Evolutionary conservation across 768 basidiomycete species (phyloP), one percentile per base, ranked within the genome.

Genomic region (Cystobasidiopsis lactophilus): DNA sequence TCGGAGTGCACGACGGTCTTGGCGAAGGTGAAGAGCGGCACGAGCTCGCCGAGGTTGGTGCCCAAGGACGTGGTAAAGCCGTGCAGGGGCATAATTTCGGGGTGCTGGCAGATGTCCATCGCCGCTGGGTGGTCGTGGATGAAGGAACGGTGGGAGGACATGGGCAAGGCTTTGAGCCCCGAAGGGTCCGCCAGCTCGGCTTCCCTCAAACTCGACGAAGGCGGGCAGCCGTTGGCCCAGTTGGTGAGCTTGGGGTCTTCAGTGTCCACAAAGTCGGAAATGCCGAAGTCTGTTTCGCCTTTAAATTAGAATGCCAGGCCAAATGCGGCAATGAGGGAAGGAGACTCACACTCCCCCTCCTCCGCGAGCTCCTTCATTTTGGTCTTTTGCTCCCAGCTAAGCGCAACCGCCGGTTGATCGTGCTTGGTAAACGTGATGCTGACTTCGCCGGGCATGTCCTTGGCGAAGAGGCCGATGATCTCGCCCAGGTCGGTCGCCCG

Each of bases 1-100:
- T 96, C 93, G 57, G 77, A 69, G 64, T 80, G 95, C 0, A 93
- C 86, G 38, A 71, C 70, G 0, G 80, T 78, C 62, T 82, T 85
- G 0, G 86, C 83, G 2, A 91, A 88, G 2, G 85, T 88, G 67
- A 98, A 82, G 27, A 98, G 76, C 5, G 64, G 65, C n/a, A 58
- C 57, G 35, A 64, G 58, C 9, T 60, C 57, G 21, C 56, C 53
- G 9, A 58, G 56, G 37, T 58, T 55, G 23, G 63, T 59, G 1
- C 63, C 63, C 24, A 39, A 19, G 5, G 57, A 51, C 5, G 61
- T 52, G 14, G 66, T 64, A 50, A 66, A 61, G 10, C 68, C 68
- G 59, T 69, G 68, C 24, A 65, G 49, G n/a, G 57, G 57, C 52
- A 66, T 59, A 39, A 58, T 57, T 43, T 66, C 63, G 18, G 68